Evolutionary conservation across 2,329 filamentous ascomycete species (phyloP), one percentile per base, ranked within the genome.

Genomic region (Tolypocladium album): DNA sequence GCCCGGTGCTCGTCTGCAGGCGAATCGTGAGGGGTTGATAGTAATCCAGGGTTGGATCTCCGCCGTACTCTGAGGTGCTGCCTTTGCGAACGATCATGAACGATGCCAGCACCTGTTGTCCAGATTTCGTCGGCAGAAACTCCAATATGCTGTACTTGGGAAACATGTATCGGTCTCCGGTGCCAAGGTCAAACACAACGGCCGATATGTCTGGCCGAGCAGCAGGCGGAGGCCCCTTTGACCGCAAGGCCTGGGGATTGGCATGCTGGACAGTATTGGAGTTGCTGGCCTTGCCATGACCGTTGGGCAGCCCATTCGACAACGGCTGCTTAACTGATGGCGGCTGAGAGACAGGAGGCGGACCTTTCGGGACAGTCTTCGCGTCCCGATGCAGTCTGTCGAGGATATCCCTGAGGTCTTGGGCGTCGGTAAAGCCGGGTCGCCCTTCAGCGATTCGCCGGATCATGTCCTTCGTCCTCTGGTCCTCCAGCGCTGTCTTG

Each of bases 61-160:
- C 83, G 60, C 82, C 79, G 61, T 85, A 84, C 65, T 88, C 85
- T 1, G 84, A 82, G n/a, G 77, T 78, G 65, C 85, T 87, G 38
- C 86, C 88, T 70, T 87, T 88, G 56, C 88, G 85, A 7, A 90
- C 88, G 61, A 92, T 85, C 13, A 94, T 76, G 68, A 93, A 94
- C 1, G 88, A 92, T 3, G 87, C 87, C 52, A 91, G 81, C 2
- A 89, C 81, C 60, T 86, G 80, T 57, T 84, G 82, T 2, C 82
- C 82, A 4, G 77, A 72, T 12, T 76, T 68, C 2, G 71, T 68
- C 9, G 74, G 71, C 1, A 86, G 75, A 67, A 84, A 86, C 69
- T 94, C 89, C 57, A 93, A 71, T 40, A 93, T 87, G 71, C 87
- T 89, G 69, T 89, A 88, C 65, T 87, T 89, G 2, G 90, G 90